phyloP scores from a whole-genome alignment of 768 basidiomycete species.

The Austroboletus eburneus region DNA sequence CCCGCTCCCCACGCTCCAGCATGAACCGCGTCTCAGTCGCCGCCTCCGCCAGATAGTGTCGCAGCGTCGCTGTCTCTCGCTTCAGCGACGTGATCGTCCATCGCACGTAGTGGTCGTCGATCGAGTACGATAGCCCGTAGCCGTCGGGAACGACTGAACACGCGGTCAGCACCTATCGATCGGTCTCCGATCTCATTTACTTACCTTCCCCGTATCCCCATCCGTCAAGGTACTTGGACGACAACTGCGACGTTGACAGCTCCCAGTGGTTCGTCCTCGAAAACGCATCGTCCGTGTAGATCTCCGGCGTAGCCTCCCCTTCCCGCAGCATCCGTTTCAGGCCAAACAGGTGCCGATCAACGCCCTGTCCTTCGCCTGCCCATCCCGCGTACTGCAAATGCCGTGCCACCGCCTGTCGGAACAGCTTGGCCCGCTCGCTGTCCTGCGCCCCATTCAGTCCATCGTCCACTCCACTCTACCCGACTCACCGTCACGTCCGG shows the following conservation, averaged over 20 bases:
- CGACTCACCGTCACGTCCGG: constrained; percentile 42
- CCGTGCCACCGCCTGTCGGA: constrained; percentile 70
- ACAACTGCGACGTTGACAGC: constrained; percentile 85
- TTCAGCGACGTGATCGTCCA: constrained; percentile 87
- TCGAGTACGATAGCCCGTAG: constrained; percentile 87
- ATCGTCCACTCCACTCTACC: neutral
- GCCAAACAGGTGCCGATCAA: constrained; percentile 94
- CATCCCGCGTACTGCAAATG: constrained; percentile 86
- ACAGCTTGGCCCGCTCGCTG: constrained; percentile 55
- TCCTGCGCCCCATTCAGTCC: constrained; percentile 37
- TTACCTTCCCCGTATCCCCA: constrained; percentile 97
- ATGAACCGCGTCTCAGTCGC: constrained; percentile 73
- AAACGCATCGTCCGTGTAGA: constrained; percentile 75
- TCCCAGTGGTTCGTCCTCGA: constrained; percentile 82
- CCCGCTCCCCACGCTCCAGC: constrained; percentile 58
- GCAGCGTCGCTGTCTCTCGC: constrained; percentile 47
- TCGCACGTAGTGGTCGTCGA: constrained; percentile 77
- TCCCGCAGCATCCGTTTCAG: constrained; percentile 75
- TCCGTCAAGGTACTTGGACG: constrained; percentile 77
- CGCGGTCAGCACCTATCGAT: constrained; percentile 6
- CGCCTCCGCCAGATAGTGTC: constrained; percentile 73
- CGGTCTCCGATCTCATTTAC: neutral
- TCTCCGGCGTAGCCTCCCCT: constrained; percentile 66
- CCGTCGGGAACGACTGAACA: constrained; percentile 80
- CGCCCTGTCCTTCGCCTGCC: constrained; percentile 93